These are phyloP conservation scores for Xylogone sp. DNA, from an alignment of 2,329 filamentous ascomycete genomes.

Conservation along the genomic window DNA sequence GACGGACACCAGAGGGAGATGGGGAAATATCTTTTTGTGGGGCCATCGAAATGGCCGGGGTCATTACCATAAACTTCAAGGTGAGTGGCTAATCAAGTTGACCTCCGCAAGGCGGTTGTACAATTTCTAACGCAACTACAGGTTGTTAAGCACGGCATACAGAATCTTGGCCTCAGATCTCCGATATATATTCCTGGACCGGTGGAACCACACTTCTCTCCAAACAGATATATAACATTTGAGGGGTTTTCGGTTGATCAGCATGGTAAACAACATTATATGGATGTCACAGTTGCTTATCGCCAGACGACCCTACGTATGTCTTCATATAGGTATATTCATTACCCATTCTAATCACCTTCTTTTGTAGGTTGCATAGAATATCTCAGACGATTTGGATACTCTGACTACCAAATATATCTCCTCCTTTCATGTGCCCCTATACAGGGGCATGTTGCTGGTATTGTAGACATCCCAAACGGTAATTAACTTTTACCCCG, in stretches of 20 bases:
- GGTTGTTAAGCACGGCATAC: slow-evolving; percentile 66
- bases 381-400: slow-evolving; percentile 72
- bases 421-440: slow-evolving; percentile 81
- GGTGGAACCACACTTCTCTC: slow-evolving; percentile 83
- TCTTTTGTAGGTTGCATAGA: slow-evolving; percentile 59
- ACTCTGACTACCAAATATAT: slow-evolving; percentile 75
- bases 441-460: slow-evolving; percentile 82
- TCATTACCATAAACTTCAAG: slow-evolving; percentile 86
- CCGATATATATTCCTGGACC: slow-evolving; percentile 85
- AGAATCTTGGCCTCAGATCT: slow-evolving; percentile 70
- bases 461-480: slow-evolving; percentile 88
- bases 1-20: slow-evolving; percentile 62
- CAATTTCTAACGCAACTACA: not conserved
- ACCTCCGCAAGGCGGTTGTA: no score
- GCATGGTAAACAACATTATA: slow-evolving; percentile 82
- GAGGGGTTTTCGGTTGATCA: slow-evolving; percentile 90
- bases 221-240: slow-evolving; percentile 77
- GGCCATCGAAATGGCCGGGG: slow-evolving; percentile 90
- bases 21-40: slow-evolving; percentile 87
- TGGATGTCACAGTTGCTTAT: slow-evolving; percentile 84
- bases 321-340: slow-evolving; percentile 12
- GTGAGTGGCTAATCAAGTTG: slow-evolving; percentile 42
- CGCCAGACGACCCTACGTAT: slow-evolving; percentile 66
- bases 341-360: not conserved
- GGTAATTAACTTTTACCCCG: slow-evolving; percentile 6